Evolutionary conservation across 768 basidiomycete species (phyloP).

Genomic region (Rhodocollybia butyracea): DNA sequence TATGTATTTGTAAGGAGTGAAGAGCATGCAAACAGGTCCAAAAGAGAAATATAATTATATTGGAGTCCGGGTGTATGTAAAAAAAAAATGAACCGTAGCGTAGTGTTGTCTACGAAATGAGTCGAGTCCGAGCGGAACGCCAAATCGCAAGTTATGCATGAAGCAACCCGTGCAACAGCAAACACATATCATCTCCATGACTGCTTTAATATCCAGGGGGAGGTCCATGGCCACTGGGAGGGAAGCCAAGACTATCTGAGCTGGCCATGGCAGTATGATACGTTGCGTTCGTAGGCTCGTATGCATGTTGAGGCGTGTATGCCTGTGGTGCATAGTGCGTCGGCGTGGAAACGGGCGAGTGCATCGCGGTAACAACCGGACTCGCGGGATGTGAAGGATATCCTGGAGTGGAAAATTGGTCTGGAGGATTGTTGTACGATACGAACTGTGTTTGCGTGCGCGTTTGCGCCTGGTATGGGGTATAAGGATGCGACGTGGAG

Average conservation of each 20-base stretch:
- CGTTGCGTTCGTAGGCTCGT: slow-evolving; percentile 7
- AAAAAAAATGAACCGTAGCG: too few relatives aligned
- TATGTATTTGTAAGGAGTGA: too few relatives aligned
- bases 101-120: too few relatives aligned
- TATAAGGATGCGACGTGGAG: not conserved
- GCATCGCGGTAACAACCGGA: slow-evolving; percentile 12
- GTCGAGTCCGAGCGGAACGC: too few relatives aligned
- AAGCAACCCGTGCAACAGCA: too few relatives aligned
- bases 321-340: not conserved
- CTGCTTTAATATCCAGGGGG: slow-evolving; percentile 2
- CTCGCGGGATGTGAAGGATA: slow-evolving; percentile 5
- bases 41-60: too few relatives aligned
- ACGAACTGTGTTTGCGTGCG: slow-evolving; percentile 7
- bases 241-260: not conserved
- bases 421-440: not conserved
- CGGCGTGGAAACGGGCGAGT: not conserved
- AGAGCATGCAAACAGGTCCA: too few relatives aligned
- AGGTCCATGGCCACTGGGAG: not conserved
- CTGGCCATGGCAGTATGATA: slow-evolving; percentile 15
- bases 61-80: too few relatives aligned
- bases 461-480: slow-evolving; percentile 3
- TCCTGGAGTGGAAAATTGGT: slow-evolving; percentile 2
- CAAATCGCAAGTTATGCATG: too few relatives aligned
- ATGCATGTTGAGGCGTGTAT: slow-evolving; percentile 4
- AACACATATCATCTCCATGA: too few relatives aligned